Conservation (phyloP, 345 rosid genomes). For the Erysimum cheiranthoides region DNA sequence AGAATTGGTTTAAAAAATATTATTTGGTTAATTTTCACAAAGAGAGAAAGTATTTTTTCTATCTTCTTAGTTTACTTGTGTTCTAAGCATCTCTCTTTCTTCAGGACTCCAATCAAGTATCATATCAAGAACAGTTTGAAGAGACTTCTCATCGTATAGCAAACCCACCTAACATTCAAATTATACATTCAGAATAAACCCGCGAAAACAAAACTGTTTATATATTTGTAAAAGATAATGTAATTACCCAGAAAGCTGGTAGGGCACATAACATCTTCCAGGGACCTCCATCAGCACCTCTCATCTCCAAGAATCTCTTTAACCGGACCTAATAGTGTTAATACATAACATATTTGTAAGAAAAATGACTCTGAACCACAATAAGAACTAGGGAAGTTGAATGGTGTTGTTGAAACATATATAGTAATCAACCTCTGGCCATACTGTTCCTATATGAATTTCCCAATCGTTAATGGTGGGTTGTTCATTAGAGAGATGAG, state of each 20-base stretch:
- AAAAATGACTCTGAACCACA: background rate
- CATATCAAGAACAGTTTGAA: slow-evolving; percentile 74
- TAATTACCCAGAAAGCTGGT: slow-evolving; percentile 95
- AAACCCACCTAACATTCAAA: slow-evolving; percentile 74
- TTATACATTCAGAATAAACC: background rate
- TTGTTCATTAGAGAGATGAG: slow-evolving; percentile 70
- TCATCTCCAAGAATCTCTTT: slow-evolving; percentile 98
- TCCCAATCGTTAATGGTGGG: slow-evolving; percentile 91
- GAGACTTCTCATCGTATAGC: slow-evolving; percentile 80
- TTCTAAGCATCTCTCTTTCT: slow-evolving; percentile 87
- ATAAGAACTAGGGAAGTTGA: background rate
- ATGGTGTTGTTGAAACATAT: slow-evolving; percentile 4
- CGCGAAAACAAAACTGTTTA: background rate
- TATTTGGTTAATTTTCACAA: background rate
- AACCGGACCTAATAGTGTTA: slow-evolving; percentile 68
- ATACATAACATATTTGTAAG: slow-evolving; percentile 15
- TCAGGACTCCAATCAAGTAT: slow-evolving; percentile 76
- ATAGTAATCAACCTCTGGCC: slow-evolving; percentile 68
- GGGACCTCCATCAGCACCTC: slow-evolving; percentile 99
- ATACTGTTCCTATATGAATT: slow-evolving; percentile 79
- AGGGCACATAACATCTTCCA: slow-evolving; percentile 93
- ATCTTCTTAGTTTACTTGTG: slow-evolving; percentile 10
- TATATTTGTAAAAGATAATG: slow-evolving; percentile 10
- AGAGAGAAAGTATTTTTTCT: slow-evolving; percentile 18
- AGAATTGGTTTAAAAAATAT: background rate